phyloP scores from a whole-genome alignment of 1,284 basidiomycete species.

The Leccinum pachyderme region DNA sequence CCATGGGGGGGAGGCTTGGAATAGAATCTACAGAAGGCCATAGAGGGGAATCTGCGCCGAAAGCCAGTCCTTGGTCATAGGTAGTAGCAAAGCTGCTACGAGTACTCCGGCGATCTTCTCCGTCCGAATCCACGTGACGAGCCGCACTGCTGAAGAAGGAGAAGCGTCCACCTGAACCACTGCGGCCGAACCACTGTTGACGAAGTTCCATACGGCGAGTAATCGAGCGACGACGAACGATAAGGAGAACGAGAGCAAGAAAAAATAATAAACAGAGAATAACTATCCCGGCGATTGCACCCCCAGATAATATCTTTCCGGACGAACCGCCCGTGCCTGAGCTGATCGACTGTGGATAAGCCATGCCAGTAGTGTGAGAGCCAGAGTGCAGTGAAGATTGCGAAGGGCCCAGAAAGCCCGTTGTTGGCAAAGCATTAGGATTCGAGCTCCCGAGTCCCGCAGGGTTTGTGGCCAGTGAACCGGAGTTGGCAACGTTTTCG shows the following conservation, averaged over 20 bases:
- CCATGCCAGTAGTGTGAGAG: not conserved
- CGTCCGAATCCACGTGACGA: not conserved
- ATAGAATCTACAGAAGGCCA: constrained; percentile 9
- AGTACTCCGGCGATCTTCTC: constrained; percentile 21
- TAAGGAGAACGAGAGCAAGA: constrained; percentile 26
- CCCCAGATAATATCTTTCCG: constrained; percentile 23
- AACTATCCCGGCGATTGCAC: constrained; percentile 31
- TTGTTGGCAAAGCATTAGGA: not conserved
- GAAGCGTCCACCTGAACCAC: constrained; percentile 1
- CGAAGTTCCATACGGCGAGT: constrained; percentile 31
- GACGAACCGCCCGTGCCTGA: constrained; percentile 3
- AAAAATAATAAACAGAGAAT: constrained; percentile 25
- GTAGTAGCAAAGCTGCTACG: constrained; percentile 49
- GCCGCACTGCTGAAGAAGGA: constrained; percentile 2
- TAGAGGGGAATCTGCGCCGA: constrained; percentile 14
- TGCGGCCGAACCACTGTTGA: constrained; percentile 26
- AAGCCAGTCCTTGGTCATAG: constrained; percentile 36
- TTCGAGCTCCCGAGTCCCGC: not conserved
- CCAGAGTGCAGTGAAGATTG: constrained; percentile 2
- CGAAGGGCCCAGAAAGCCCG: not conserved
- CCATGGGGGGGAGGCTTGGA: constrained; percentile 44
- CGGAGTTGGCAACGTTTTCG: not conserved
- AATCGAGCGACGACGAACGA: constrained; percentile 35
- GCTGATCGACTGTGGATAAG: constrained; percentile 4
- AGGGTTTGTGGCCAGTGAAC: not conserved